Percentiles rank a stretch among this genome's conserved stretches.
Conservation (phyloP, 1,284 basidiomycete species). For the Laetiporus sulphureus region DNA sequence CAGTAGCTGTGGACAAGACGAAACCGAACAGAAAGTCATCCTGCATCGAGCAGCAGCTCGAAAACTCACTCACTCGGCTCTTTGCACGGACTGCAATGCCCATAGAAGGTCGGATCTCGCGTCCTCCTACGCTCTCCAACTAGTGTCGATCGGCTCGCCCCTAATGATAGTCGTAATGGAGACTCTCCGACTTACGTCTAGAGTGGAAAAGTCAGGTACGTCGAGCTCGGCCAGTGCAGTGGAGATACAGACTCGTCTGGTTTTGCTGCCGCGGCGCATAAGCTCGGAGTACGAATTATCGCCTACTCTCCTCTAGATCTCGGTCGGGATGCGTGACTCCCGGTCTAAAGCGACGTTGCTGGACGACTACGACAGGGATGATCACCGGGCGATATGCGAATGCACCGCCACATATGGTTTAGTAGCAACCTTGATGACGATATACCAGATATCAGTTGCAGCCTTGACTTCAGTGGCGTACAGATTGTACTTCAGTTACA, state of each 20-base stretch:
- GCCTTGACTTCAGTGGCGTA: no score
- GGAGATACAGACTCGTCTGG: conserved; percentile 26
- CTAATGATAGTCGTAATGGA: conserved; percentile 5
- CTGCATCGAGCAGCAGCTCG: conserved; percentile 22
- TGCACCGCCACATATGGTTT: no score
- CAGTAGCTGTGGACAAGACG: not conserved
- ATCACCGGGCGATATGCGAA: conserved; percentile 1
- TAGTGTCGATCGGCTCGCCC: no score
- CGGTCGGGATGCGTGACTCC: conserved; percentile 19
- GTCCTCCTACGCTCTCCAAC: no score
- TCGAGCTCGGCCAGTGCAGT: conserved; percentile 40
- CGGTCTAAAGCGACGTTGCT: not conserved
- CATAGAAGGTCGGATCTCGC: conserved; percentile 23
- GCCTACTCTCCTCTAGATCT: conserved; percentile 37
- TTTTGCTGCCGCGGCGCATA: conserved; percentile 23
- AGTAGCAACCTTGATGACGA: no score
- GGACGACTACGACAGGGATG: not conserved
- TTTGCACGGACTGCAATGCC: conserved; percentile 32
- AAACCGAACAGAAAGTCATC: conserved; percentile 3
- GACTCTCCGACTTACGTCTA: conserved; percentile 6
- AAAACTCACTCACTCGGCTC: conserved; percentile 29
- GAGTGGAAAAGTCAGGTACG: conserved; percentile 32
- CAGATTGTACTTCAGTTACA: no score
- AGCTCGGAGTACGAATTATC: conserved; percentile 28
- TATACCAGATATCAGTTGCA: no score